Conservation (phyloP, 495 filamentous ascomycete species). For the Podospora sp. region DNA sequence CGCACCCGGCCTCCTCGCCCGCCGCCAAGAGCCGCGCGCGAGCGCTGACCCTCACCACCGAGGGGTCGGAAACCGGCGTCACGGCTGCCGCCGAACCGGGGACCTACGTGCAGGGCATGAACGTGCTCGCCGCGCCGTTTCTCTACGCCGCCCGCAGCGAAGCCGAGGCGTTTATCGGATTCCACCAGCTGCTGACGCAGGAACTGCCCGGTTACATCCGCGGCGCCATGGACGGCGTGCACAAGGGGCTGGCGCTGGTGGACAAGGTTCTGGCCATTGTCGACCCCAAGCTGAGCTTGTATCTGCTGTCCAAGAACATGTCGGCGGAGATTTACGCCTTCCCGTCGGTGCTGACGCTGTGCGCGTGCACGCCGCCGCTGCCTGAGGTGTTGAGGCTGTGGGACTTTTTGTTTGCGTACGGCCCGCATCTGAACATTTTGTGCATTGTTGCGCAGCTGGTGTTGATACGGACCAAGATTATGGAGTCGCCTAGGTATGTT, state of each 20-base stretch:
- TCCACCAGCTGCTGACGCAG: conserved; percentile 82
- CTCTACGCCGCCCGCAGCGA: conserved; percentile 94
- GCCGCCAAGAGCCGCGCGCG: conserved; percentile 53
- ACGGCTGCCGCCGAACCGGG: conserved; percentile 59
- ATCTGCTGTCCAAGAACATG: conserved; percentile 83
- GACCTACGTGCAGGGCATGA: conserved; percentile 98
- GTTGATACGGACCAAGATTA: conserved; percentile 79
- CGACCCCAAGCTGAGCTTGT: conserved; percentile 80
- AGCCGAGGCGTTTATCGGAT: conserved; percentile 89
- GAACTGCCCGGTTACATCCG: conserved; percentile 95
- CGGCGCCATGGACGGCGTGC: conserved; percentile 96
- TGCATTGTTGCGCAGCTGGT: conserved; percentile 97
- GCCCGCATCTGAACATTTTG: conserved; percentile 88
- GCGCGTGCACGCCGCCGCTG: conserved; percentile 94
- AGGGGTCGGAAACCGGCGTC: conserved; percentile 55
- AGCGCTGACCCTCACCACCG: conserved; percentile 58
- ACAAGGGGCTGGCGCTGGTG: conserved; percentile 85
- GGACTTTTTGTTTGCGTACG: conserved; percentile 98
- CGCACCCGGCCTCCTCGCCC: conserved; percentile 48
- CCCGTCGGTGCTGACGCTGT: conserved; percentile 90
- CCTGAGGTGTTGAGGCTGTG: conserved; percentile 94
- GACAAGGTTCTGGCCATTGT: conserved; percentile 88
- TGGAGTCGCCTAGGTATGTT: conserved; percentile 77
- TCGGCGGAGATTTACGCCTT: conserved; percentile 97
- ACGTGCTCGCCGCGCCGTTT: conserved; percentile 97